Evolutionary conservation across 2,329 filamentous ascomycete species (phyloP).

Genomic region (Fusarium algeriense): DNA sequence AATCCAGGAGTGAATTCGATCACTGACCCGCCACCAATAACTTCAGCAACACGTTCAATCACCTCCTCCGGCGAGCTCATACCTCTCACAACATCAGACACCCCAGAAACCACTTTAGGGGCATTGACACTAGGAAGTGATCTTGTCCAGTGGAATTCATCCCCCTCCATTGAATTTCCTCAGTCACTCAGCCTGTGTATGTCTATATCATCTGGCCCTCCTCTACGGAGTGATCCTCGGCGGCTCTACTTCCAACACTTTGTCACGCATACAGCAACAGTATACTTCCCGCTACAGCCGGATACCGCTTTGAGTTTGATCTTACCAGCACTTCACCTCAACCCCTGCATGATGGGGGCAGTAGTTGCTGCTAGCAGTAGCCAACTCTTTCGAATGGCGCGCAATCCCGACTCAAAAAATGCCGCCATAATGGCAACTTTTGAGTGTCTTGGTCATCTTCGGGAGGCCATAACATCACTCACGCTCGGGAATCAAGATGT

Average conservation of each 20-base stretch:
- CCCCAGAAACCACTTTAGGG: rapidly evolving
- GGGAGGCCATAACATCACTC: neutral
- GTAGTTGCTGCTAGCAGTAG: slow-evolving; percentile 19
- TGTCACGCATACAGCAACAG: slow-evolving; percentile 1
- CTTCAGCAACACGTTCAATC: neutral
- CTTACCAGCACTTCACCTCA: slow-evolving; percentile 7
- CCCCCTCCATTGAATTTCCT: rapidly evolving
- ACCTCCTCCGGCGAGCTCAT: neutral
- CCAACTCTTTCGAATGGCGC: neutral
- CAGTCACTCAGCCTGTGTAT: neutral
- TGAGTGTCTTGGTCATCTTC: neutral
- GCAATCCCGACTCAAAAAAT: neutral
- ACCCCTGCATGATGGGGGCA: slow-evolving; percentile 16
- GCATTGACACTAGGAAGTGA: rapidly evolving
- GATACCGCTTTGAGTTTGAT: slow-evolving; percentile 5
- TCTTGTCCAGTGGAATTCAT: rapidly evolving
- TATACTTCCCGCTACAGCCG: slow-evolving; percentile 17
- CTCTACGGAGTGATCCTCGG: slow-evolving; percentile 1
- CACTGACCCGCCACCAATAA: too few relatives aligned
- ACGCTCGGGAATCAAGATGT: neutral
- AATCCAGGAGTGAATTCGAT: too few relatives aligned
- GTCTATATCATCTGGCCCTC: neutral
- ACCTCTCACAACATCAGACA: neutral
- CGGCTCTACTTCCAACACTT: slow-evolving; percentile 21
- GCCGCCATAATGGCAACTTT: slow-evolving; percentile 9